Evolutionary conservation across 148 eudicot genomes (phyloP).

Genomic region (Arctostaphylos glauca): DNA sequence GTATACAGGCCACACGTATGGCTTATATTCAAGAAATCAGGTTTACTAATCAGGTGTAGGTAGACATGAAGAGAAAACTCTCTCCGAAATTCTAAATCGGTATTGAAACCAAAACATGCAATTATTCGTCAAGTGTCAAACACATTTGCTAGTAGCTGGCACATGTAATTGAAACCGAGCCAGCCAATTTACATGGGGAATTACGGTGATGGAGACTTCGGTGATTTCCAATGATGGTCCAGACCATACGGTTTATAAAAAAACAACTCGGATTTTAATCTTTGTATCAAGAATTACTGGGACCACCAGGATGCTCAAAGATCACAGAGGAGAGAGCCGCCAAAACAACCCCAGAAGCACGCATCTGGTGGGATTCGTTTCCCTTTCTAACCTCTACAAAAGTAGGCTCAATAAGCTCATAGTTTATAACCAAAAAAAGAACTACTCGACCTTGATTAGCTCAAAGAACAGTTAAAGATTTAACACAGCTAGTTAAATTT

Average conservation of each 20-base stretch:
- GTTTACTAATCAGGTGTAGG: slow-evolving; percentile 22
- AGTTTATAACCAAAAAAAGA: background rate
- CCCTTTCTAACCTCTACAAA: background rate
- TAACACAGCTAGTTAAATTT: background rate
- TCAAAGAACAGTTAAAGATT: background rate
- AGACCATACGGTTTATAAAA: background rate
- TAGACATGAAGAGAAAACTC: background rate
- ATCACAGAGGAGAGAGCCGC: background rate
- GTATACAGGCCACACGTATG: background rate
- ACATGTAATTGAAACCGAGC: background rate
- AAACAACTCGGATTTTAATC: background rate
- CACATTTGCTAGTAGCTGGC: background rate
- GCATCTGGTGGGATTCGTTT: background rate
- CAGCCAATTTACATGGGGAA: background rate
- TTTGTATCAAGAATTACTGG: background rate
- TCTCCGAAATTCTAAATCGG: background rate
- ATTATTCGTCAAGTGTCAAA: background rate
- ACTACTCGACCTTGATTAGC: background rate
- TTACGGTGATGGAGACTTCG: background rate
- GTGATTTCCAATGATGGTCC: background rate
- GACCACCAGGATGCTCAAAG: background rate
- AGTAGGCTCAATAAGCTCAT: background rate
- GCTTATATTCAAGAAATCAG: background rate
- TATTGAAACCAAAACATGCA: background rate
- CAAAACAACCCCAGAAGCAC: background rate